These are phyloP conservation scores for Forsythia suspensa DNA, from an alignment of 257 asterid species.

Conservation along the genomic window DNA sequence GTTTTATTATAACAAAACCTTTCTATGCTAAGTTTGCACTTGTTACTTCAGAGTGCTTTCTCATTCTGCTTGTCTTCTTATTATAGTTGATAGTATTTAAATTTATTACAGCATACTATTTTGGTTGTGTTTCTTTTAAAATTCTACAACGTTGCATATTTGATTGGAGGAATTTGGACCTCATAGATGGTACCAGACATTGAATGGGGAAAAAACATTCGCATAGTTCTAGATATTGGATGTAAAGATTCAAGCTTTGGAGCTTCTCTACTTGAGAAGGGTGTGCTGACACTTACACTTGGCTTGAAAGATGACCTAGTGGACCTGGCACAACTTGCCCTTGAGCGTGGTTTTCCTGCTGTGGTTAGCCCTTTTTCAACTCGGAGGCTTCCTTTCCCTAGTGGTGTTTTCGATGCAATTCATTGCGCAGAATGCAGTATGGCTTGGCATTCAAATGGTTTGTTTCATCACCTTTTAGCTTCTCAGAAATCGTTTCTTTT, in stretches of 20 bases:
- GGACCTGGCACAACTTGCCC: slow-evolving; percentile 84
- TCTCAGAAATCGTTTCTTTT: slow-evolving; percentile 14
- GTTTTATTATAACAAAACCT: neutral
- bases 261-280: slow-evolving; percentile 71
- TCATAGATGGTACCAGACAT: slow-evolving; percentile 96
- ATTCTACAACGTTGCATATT: slow-evolving; percentile 14
- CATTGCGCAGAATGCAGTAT: slow-evolving; percentile 81
- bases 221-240: slow-evolving; percentile 80
- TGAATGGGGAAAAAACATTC: slow-evolving; percentile 95
- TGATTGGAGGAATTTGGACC: slow-evolving; percentile 32
- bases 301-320: slow-evolving; percentile 88
- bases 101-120: slow-evolving; percentile 8
- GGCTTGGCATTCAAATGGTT: slow-evolving; percentile 89
- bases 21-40: neutral
- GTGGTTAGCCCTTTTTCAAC: slow-evolving; percentile 70
- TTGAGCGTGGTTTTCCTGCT: slow-evolving; percentile 95
- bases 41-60: neutral
- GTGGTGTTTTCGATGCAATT: slow-evolving; percentile 89
- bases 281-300: slow-evolving; percentile 70
- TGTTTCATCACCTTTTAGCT: slow-evolving; percentile 27
- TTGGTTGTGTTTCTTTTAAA: slow-evolving; percentile 11
- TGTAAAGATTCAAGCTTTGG: slow-evolving; percentile 84
- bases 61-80: neutral
- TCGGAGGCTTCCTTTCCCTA: slow-evolving; percentile 85
- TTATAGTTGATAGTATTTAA: neutral